Evolutionary conservation across 2,329 filamentous ascomycete species (phyloP), one percentile per base, ranked within the genome.

Genomic region (Fusarium brevicatenulatum): DNA sequence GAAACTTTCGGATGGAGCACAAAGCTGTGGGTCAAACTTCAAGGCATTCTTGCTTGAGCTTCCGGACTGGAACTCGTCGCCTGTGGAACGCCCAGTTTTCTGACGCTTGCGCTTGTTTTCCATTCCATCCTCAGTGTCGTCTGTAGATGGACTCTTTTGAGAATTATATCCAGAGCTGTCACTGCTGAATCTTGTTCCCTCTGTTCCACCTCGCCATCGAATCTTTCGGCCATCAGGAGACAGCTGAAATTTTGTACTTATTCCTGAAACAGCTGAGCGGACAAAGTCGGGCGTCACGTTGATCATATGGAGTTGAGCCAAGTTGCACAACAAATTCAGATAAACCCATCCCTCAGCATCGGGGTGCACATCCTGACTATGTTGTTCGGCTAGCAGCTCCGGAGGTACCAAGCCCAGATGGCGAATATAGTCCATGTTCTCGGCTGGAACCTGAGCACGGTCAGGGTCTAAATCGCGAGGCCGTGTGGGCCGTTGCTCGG

Each of bases 231-330:
- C 93, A 75, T 96, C 94, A 1, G 85, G 85, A 1, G 93, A 95
- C 0, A 97, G 80, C 78, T 97, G 93, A 57, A 97, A 91, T 75
- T 92, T 93, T 25, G 88, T 87, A 76, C 93, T 95, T 72, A 91
- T 88, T 55, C 92, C 90, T 1, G 85, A 84, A 3, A 97, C 86
- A 1, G 94, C 92, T 40, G 89, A 88, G 65, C 92, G 91, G 43
- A 96, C 90, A 76, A 95, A 95, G 34, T 92, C 90, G 0, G 91
- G 87, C 0, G 94, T 95, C 3, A 97, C 93, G 66, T 94, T 95
- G 74, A 96, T 87, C 1, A 95, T 95, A 76, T 97, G 94, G 23
- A 97, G 83, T 81, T 97, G 94, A 0, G 94, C 94, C 85, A 97
- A 88, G 77, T 92, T 95, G 78, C 91, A 91, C 4, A 97, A 85